These are phyloP conservation scores for Durotheca rogersii DNA, from an alignment of 495 filamentous ascomycete species.

Conservation along the genomic window DNA sequence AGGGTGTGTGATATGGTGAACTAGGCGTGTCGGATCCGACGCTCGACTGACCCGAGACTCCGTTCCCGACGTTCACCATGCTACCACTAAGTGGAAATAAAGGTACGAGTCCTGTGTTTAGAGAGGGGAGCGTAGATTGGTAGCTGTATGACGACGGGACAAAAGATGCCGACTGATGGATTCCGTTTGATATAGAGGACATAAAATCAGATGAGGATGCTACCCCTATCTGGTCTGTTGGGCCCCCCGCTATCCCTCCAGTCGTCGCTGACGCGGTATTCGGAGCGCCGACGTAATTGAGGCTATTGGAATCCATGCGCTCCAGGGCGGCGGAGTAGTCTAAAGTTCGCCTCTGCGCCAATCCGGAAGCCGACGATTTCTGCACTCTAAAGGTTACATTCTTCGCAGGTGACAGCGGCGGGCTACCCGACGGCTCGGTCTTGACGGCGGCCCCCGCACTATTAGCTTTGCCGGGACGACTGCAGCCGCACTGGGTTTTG, in stretches of 20 bases:
- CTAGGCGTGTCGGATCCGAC: conserved; percentile 17
- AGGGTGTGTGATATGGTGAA: conserved; percentile 25
- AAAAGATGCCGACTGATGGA: neutral
- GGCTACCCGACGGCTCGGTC: conserved; percentile 28
- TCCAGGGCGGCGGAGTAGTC: conserved; percentile 41
- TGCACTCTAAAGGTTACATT: conserved; percentile 44
- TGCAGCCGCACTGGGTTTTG: conserved; percentile 47
- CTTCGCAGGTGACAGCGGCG: conserved; percentile 37
- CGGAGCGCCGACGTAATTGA: conserved; percentile 38
- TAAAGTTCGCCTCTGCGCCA: conserved; percentile 46
- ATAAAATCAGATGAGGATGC: neutral
- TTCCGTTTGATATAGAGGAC: conserved; percentile 6
- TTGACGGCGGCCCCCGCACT: conserved; percentile 25
- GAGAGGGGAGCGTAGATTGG: neutral
- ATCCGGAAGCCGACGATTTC: conserved; percentile 38
- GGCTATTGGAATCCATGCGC: conserved; percentile 46
- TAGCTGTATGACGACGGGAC: neutral
- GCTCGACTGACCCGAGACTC: conserved; percentile 16
- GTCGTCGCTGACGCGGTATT: neutral
- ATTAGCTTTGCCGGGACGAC: conserved; percentile 11
- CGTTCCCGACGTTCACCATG: conserved; percentile 12
- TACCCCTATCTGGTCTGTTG: conserved; percentile 1
- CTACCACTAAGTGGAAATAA: conserved; percentile 4
- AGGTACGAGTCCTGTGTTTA: neutral
- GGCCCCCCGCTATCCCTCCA: neutral